A percentile compares a stretch with the other conserved stretches of the same genome.
Evolutionary conservation across 2,329 filamentous ascomycete genomes (phyloP).

Genomic region (Arachnomyces sp.): DNA sequence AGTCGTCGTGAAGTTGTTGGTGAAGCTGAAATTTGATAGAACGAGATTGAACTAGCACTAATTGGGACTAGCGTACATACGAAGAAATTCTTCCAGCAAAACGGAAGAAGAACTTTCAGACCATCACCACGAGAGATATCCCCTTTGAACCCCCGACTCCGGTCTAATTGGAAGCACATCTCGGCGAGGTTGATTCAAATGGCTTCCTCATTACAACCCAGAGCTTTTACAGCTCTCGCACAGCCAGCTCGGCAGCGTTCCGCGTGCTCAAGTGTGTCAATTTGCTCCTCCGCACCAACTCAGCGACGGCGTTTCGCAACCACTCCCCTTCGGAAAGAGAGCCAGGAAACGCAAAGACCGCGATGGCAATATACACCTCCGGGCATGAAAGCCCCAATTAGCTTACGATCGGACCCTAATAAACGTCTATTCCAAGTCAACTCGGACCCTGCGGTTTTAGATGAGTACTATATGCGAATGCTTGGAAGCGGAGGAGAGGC

Average conservation of each 20-base stretch:
- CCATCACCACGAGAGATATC: too few relatives aligned
- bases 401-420: constrained; percentile 28
- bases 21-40: too few relatives aligned
- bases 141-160: too few relatives aligned
- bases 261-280: constrained; percentile 15
- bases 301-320: too few relatives aligned
- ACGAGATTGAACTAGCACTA: too few relatives aligned
- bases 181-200: constrained; percentile 1
- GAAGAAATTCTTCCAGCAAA: constrained; percentile 6
- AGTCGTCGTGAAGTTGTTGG: too few relatives aligned
- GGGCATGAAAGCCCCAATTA: constrained; percentile 60
- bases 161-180: too few relatives aligned
- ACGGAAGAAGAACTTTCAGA: background rate
- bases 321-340: constrained; percentile 16
- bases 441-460: constrained; percentile 61
- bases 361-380: constrained; percentile 65
- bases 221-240: constrained; percentile 11
- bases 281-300: constrained; percentile 20
- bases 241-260: constrained; percentile 16
- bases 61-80: constrained; percentile 7
- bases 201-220: constrained; percentile 11
- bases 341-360: constrained; percentile 37
- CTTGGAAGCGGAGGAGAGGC: constrained; percentile 64
- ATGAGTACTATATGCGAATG: constrained; percentile 68
- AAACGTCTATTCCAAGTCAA: constrained; percentile 56